Percentiles rank a stretch among this genome's conserved stretches.
Conservation (phyloP, 768 basidiomycete species). For the Mycena galopus region DNA sequence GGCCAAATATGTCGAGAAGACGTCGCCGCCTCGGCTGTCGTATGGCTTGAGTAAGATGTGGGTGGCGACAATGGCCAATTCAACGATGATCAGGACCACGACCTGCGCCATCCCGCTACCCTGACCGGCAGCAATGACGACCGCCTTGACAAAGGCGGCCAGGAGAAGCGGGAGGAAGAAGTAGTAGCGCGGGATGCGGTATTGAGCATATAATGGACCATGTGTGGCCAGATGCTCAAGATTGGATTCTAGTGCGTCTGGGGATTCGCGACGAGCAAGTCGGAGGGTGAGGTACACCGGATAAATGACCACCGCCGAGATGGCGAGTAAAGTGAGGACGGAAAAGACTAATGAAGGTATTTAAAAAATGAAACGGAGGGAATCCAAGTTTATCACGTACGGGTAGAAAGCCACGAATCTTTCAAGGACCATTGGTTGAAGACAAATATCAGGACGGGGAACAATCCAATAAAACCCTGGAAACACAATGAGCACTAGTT, state of each 20-base stretch:
- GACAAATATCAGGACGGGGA: slow-evolving; percentile 81
- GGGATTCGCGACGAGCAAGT: slow-evolving; percentile 54
- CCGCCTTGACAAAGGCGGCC: slow-evolving; percentile 73
- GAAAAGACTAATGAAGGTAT: no score
- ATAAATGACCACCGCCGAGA: slow-evolving; percentile 63
- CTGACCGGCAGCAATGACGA: slow-evolving; percentile 78
- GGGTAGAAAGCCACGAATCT: slow-evolving; percentile 88
- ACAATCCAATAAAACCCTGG: slow-evolving; percentile 72
- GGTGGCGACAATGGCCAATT: slow-evolving; percentile 68
- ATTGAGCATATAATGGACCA: slow-evolving; percentile 75
- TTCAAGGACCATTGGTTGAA: slow-evolving; percentile 93
- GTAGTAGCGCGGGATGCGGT: slow-evolving; percentile 76
- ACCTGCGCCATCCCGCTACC: slow-evolving; percentile 76
- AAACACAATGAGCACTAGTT: slow-evolving; percentile 11
- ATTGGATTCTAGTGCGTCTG: slow-evolving; percentile 54
- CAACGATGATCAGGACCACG: slow-evolving; percentile 73
- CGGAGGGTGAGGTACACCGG: slow-evolving; percentile 64
- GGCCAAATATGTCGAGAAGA: slow-evolving; percentile 76
- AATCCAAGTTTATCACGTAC: no score
- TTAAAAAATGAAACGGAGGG: no score
- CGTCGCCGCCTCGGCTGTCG: slow-evolving; percentile 76
- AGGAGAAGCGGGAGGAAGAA: slow-evolving; percentile 71
- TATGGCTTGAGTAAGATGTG: slow-evolving; percentile 72
- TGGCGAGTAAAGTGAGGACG: slow-evolving; percentile 70
- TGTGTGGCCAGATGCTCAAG: slow-evolving; percentile 54